Conservation (phyloP, 345 rosid species). For the Cardamine occulta region DNA sequence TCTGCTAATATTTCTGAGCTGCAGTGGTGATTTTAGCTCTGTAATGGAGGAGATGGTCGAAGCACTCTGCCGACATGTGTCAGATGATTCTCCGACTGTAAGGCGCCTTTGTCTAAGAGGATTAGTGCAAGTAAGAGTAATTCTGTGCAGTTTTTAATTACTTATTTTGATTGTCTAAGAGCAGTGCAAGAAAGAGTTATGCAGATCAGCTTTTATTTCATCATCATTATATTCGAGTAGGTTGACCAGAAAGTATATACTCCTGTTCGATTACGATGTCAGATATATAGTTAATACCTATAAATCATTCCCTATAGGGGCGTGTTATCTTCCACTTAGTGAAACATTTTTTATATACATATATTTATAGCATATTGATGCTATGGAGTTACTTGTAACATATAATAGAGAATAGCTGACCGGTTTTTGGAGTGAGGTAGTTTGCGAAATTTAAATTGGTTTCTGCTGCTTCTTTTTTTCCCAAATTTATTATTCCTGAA, state of each 20-base stretch:
- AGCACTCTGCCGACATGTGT: slow-evolving; percentile 86
- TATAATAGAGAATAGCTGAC: slow-evolving; percentile 17
- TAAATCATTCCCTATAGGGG: not conserved
- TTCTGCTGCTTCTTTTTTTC: not conserved
- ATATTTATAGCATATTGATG: slow-evolving; percentile 21
- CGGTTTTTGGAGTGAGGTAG: not conserved
- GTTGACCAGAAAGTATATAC: not conserved
- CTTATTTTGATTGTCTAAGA: slow-evolving; percentile 17
- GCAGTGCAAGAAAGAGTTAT: slow-evolving; percentile 22
- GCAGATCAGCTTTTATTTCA: not conserved
- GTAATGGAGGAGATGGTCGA: slow-evolving; percentile 94
- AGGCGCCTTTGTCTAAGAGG: slow-evolving; percentile 95
- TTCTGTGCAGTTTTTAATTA: slow-evolving; percentile 8
- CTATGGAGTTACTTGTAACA: not conserved
- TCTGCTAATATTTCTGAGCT: slow-evolving; percentile 37
- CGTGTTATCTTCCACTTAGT: not conserved
- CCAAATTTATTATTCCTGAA: slow-evolving; percentile 15
- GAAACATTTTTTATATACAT: not conserved
- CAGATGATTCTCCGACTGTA: slow-evolving; percentile 95
- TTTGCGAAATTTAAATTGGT: not conserved
- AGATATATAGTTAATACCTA: not conserved
- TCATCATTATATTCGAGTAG: not conserved
- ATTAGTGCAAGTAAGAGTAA: slow-evolving; percentile 73
- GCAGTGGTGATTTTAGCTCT: slow-evolving; percentile 76
- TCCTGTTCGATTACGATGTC: slow-evolving; percentile 4